These are phyloP conservation scores for Pugionium cornutum DNA, from an alignment of 345 rosid species.

Conservation along the genomic window DNA sequence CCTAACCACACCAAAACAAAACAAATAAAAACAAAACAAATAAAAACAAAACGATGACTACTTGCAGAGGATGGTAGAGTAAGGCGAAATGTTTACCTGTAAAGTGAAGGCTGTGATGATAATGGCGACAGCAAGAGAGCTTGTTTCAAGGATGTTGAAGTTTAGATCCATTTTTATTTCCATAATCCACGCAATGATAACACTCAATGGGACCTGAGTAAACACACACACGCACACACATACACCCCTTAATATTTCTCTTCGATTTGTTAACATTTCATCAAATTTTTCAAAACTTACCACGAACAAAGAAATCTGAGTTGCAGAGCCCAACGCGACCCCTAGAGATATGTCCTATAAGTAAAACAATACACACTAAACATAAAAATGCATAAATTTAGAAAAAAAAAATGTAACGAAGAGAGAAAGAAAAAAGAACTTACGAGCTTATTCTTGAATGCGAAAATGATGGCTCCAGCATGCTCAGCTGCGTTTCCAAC, in stretches of 20 bases:
- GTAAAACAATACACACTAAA: background rate
- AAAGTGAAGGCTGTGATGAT: slow-evolving; percentile 76
- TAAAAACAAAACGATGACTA: too few relatives aligned
- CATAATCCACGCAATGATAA: slow-evolving; percentile 73
- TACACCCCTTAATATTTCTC: too few relatives aligned
- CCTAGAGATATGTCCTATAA: slow-evolving; percentile 85
- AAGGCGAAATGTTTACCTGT: slow-evolving; percentile 53
- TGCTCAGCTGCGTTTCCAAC: slow-evolving; percentile 98
- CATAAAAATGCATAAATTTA: too few relatives aligned
- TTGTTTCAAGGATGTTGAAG: slow-evolving; percentile 83
- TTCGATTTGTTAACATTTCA: too few relatives aligned
- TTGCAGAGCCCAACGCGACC: slow-evolving; percentile 86
- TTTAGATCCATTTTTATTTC: slow-evolving; percentile 79
- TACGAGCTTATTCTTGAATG: slow-evolving; percentile 88
- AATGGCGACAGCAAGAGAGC: slow-evolving; percentile 69
- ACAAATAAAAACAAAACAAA: slow-evolving; percentile 32
- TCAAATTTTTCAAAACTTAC: too few relatives aligned
- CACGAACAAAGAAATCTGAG: slow-evolving; percentile 92
- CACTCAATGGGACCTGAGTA: slow-evolving; percentile 58
- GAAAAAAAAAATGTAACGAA: too few relatives aligned
- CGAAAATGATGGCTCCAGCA: slow-evolving; percentile 88
- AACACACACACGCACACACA: too few relatives aligned
- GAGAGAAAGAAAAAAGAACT: background rate
- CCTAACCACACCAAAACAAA: slow-evolving; percentile 79
- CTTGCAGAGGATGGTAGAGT: too few relatives aligned